phyloP scores from a whole-genome alignment of 148 eudicot genomes.

The Fallopia convolvulus region DNA sequence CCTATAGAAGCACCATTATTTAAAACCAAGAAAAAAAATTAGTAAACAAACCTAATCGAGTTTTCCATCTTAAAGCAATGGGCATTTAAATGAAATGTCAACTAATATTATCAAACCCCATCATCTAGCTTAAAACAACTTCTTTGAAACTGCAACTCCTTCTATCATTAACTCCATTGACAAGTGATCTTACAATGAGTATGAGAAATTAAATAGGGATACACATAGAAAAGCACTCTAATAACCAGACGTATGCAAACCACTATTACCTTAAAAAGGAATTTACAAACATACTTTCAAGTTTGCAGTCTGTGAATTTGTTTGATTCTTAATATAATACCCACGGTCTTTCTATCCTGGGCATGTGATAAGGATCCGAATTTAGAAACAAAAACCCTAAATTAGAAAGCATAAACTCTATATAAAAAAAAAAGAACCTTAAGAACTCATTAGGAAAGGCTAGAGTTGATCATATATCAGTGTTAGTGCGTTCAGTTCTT shows the following conservation, averaged over 20 bases:
- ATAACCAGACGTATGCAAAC: background rate
- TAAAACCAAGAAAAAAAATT: background rate
- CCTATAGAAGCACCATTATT: background rate
- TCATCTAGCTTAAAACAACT: background rate
- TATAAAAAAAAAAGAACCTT: background rate
- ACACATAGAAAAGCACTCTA: background rate
- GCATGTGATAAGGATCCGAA: too few species aligned
- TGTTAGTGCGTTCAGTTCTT: background rate
- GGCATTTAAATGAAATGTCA: background rate
- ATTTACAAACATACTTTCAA: background rate
- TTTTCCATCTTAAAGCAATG: background rate
- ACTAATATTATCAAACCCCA: background rate
- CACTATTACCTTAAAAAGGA: background rate
- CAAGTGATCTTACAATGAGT: background rate
- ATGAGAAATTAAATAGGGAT: background rate
- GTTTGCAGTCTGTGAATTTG: background rate
- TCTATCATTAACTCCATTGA: background rate
- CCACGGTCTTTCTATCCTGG: too few species aligned
- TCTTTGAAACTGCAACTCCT: background rate
- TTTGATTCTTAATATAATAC: background rate
- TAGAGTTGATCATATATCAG: constrained; percentile 3
- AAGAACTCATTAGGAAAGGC: background rate
- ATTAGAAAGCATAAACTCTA: too few species aligned
- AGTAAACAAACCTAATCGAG: background rate
- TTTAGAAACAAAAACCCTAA: too few species aligned